These are phyloP conservation scores for Pichia sp. DNA, from an alignment of 1,139 yeast genomes.

Conservation along the genomic window DNA sequence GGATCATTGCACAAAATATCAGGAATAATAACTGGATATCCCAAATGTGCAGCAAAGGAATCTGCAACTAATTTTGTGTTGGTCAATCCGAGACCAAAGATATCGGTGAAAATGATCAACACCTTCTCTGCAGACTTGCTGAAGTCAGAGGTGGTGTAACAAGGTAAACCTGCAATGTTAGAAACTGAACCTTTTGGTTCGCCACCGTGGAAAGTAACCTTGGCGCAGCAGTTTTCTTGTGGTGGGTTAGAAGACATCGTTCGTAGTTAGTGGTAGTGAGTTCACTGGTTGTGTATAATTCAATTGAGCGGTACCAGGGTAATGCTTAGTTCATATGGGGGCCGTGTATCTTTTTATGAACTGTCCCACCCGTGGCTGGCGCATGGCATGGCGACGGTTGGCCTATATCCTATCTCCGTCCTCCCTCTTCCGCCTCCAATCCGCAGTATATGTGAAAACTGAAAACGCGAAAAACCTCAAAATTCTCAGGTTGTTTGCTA, in stretches of 20 bases:
- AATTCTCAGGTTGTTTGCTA: too few relatives aligned
- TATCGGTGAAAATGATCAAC: constrained; percentile 60
- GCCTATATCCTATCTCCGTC: too few relatives aligned
- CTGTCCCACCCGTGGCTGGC: too few relatives aligned
- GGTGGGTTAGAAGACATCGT: constrained; percentile 27
- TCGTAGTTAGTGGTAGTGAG: not conserved
- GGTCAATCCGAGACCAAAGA: constrained; percentile 52
- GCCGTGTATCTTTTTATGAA: too few relatives aligned
- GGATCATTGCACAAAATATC: constrained; percentile 63
- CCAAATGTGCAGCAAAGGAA: constrained; percentile 48
- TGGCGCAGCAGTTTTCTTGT: constrained; percentile 38
- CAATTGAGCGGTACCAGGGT: too few relatives aligned
- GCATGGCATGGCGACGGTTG: too few relatives aligned
- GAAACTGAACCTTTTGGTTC: constrained; percentile 38
- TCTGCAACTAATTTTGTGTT: constrained; percentile 67
- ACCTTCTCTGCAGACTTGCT: constrained; percentile 32
- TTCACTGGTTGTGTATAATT: too few relatives aligned
- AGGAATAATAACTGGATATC: constrained; percentile 63
- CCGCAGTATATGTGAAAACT: too few relatives aligned
- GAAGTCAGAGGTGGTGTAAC: constrained; percentile 49
- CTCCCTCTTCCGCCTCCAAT: too few relatives aligned
- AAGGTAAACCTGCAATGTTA: constrained; percentile 38
- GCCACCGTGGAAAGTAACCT: constrained; percentile 40
- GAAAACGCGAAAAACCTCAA: too few relatives aligned
- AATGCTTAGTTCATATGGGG: too few relatives aligned